Base-by-base conservation (phyloP, 2,329 filamentous ascomycete genomes). In the Hypomyces rosellus region DNA sequence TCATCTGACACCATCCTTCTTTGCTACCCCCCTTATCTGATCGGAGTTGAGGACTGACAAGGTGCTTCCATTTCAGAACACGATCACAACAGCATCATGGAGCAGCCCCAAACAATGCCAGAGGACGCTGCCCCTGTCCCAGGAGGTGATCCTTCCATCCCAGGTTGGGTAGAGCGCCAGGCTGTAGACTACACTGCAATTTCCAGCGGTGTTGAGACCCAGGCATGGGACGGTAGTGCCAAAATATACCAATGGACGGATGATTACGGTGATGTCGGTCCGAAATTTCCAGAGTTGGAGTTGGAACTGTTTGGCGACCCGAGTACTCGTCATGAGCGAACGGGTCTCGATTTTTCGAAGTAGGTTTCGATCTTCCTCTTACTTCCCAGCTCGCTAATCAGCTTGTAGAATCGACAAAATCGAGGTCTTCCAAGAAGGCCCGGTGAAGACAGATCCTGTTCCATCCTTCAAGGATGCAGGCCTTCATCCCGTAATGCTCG, bases 241-340 rank as follows among this genome's bases (percentile, higher is more conserved):
- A 70, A 64, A 0, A 75, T 86, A 40, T 97, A 97, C 59, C 81
- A 91, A 61, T 97, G 88, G 86, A 77, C 83, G 15, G 89, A 90
- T 11, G 89, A 95, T 3, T 88, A 78, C 58, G 93, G 92, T 2
- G 92, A 97, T 38, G 74, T 99, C 48, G 92, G 86, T 6, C 90
- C 90, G 0, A 74, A 73, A 45, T 78, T 84, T 48, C 72, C 77
- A 0, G 78, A 82, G 44, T 79, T 99, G 0, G 92, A 97, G 72
- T 59, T 77, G 7, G 73, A 85, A 59, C 80, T 99, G 6, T 99
- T 95, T 52, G 82, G 82, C 4, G 65, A 72, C 49, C 75, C 78
- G 0, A 69, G 72, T 5, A 73, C 78, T 42, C 72, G 78, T 25
- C 64, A 63, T 47, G 61, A 69, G 47, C 68, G 75, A 46, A 57